Base-by-base conservation (phyloP, 2,329 filamentous ascomycete genomes). In the Aspergillus sp. region DNA sequence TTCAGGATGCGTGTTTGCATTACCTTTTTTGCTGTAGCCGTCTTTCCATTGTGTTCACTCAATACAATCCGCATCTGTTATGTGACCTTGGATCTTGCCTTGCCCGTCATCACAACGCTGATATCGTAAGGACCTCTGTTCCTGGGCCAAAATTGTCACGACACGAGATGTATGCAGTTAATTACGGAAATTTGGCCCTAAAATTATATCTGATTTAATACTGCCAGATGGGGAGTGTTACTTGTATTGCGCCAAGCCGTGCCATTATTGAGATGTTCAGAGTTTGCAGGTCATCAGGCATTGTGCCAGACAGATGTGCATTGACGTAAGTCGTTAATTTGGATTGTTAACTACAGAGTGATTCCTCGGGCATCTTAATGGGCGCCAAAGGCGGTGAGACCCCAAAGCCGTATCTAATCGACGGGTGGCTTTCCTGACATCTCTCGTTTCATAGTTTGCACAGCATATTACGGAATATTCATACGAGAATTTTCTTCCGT, bases 1-100 rank as follows among this genome's bases (percentile, higher is more conserved):
- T 59, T 52, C 46, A 56, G 57, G 55, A 45, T 59, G 57, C 5
- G 45, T 47, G 10, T 24, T 47, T 47, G 22, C 49, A 31, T 12
- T 51, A 12, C 49, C 31, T 52, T 18, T 52, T n/a, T 31, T 51
- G 24, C n/a, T 31, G 31, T 31, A 51, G 49, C 11, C 49, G 45
- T 31, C 29, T 47, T 55, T 55, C 10, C 6, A 16, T 47, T 49
- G 9, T 16, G 6, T 26, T 29, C 24, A 16, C 39, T 16, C 18
- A 12, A 31, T 22, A 26, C 10, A 16, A 24, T 26, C 36, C 6
- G 36, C 6, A n/a, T n/a, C 36, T 42, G 16, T 14, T 42, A 42
- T 42, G 36, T 6, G 14, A 42, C 14, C 36, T n/a, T 42, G 14
- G 16, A 42, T 7, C 36, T 42, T 42, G 36, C 2, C 14, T 39